Base-by-base conservation (phyloP, 768 basidiomycete genomes). In the Xanthoconium stramineum region DNA sequence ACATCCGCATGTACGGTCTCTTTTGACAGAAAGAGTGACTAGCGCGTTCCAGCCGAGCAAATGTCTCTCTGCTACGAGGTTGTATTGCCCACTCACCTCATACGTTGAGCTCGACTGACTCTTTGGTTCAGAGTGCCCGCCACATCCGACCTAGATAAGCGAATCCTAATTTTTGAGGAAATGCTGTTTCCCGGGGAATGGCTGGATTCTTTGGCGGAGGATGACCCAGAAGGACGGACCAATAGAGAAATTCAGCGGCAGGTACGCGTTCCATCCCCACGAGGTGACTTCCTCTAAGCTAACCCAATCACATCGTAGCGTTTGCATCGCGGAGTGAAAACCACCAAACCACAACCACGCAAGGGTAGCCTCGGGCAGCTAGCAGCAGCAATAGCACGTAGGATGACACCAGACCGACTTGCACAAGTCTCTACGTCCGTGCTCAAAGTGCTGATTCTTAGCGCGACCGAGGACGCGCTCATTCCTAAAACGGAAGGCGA, bases 291-390 rank as follows among this genome's bases (percentile, higher is more conserved):
- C n/a, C 24, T 33, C 20, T 32, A 24, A 24, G 4, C 4, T 24
- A 24, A 24, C 24, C 24, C 24, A 24, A 24, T 24, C 24, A 24
- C 24, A 24, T 24, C 24, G 24, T 24, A 24, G 24, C 24, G 24
- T 4, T 78, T 76, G 60, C 67, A 74, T 39, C 70, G 65, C 17
- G 82, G 85, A 19, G 71, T 83, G 17, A 61, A 69, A 6, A 71
- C 80, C 9, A 84, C 86, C 2, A 79, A 77, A 35, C 82, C 80
- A 3, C 91, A 91, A 60, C 74, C 72, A 3, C 67, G 84, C 50
- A 57, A 80, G 17, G 91, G 91, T 0, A 71, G 80, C 30, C 55
- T 93, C 15, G 89, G 86, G 11, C 92, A 94, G 67, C 83, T 88
- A 82, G 76, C 74, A 14, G 88, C 91, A 1, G 84, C 63, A 0